These are phyloP conservation scores for Pigoraptor vietnamica DNA, from an alignment of 78 protist species.

Conservation along the genomic window DNA sequence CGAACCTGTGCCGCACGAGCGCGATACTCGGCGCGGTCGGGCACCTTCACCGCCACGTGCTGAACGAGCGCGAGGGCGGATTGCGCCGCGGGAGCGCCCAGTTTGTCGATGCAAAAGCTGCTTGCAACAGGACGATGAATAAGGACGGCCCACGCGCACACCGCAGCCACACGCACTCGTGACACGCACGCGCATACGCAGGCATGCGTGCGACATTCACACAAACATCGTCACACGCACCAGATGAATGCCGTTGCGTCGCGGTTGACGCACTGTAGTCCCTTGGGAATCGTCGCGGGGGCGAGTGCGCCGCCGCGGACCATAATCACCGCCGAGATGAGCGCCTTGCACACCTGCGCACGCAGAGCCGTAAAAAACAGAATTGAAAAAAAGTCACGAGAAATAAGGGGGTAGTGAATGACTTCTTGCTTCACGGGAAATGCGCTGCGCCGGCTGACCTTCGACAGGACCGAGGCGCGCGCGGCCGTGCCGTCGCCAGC, in stretches of 20 bases:
- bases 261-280: not conserved
- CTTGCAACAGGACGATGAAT: not conserved
- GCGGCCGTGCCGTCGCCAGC: not conserved
- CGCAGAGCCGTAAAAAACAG: too few relatives aligned
- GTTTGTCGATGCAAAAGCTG: not conserved
- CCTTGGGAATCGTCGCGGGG: not conserved
- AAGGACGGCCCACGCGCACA: too few relatives aligned
- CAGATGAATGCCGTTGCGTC: not conserved
- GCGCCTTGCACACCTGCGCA: not conserved
- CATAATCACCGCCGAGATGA: not conserved
- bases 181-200: too few relatives aligned
- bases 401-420: too few relatives aligned
- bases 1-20: not conserved
- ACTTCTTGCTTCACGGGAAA: not conserved
- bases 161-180: too few relatives aligned
- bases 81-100: not conserved
- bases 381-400: too few relatives aligned
- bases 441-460: not conserved
- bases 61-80: not conserved
- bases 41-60: not conserved
- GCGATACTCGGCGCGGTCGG: conserved; percentile 8
- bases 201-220: too few relatives aligned
- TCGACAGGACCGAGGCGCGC: not conserved
- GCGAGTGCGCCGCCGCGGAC: not conserved
- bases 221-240: not conserved